Evolutionary conservation across 495 filamentous ascomycete genomes (phyloP).

Genomic region (Annulohypoxylon bovei): DNA sequence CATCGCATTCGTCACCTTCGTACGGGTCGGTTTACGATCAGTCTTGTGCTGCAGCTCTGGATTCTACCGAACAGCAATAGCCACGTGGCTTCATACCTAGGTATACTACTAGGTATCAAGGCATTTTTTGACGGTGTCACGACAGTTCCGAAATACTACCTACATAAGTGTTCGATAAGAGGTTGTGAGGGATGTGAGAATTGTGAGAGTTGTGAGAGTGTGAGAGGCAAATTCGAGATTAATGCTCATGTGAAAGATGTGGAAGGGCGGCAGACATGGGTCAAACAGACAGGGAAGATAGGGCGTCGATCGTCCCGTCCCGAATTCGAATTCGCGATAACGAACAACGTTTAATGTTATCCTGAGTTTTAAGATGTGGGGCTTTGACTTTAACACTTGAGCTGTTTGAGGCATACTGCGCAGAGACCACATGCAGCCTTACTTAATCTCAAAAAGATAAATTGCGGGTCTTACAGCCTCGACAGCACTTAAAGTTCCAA

Average conservation of each 20-base stretch:
- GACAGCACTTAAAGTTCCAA: constrained; percentile 13
- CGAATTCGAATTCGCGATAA: constrained; percentile 14
- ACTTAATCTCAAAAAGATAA: constrained; percentile 25
- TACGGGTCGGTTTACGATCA: background rate
- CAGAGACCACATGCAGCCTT: constrained; percentile 29
- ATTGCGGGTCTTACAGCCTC: constrained; percentile 31
- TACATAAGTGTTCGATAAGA: background rate
- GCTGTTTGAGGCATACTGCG: too few relatives aligned
- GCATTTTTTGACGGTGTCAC: background rate
- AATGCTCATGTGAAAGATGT: constrained; percentile 7
- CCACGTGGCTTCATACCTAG: background rate
- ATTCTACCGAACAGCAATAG: constrained; percentile 5
- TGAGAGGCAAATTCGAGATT: background rate
- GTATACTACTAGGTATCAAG: background rate
- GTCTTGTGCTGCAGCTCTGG: background rate
- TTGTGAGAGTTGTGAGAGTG: background rate
- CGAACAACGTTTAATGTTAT: constrained; percentile 6
- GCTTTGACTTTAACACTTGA: background rate
- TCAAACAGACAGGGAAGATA: background rate
- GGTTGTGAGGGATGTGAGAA: too few relatives aligned
- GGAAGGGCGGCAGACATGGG: constrained; percentile 6
- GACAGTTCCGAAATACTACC: background rate
- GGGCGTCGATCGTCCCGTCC: constrained; percentile 11
- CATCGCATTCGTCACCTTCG: background rate
- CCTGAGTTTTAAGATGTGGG: background rate